phyloP scores from a whole-genome alignment of 768 basidiomycete species.

The Lentinula detonsa region DNA sequence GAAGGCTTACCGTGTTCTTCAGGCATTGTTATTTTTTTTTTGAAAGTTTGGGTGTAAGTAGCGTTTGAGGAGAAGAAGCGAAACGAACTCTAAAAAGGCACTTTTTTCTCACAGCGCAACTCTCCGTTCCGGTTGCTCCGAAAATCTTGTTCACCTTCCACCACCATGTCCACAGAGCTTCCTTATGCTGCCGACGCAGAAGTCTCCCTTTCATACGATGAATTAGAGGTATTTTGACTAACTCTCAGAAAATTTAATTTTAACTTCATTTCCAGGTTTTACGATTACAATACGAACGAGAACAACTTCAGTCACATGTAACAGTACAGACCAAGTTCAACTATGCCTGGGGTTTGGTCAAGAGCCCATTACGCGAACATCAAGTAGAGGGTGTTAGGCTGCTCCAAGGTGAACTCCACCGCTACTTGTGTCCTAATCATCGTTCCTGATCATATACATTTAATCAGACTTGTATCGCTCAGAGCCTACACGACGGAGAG shows the following conservation, averaged over 20 bases:
- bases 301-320: slow-evolving; percentile 75
- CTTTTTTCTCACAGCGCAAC: background rate
- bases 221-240: slow-evolving; percentile 64
- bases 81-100: background rate
- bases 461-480: slow-evolving; percentile 81
- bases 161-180: slow-evolving; percentile 67
- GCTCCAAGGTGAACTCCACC: slow-evolving; percentile 65
- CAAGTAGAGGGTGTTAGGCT: slow-evolving; percentile 91
- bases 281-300: slow-evolving; percentile 82
- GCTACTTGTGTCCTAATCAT: background rate
- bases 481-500: slow-evolving; percentile 81
- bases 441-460: slow-evolving; percentile 2
- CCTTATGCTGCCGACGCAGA: slow-evolving; percentile 96
- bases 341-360: slow-evolving; percentile 94
- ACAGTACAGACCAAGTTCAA: slow-evolving; percentile 97
- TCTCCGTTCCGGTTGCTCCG: background rate
- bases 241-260: background rate
- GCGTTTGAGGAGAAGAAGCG: background rate
- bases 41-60: background rate
- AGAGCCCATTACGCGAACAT: slow-evolving; percentile 77
- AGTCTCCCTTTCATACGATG: slow-evolving; percentile 81
- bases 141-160: background rate
- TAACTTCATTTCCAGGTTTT: slow-evolving; percentile 53
- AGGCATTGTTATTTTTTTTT: slow-evolving; percentile 21
- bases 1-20: slow-evolving; percentile 52